phyloP scores from a whole-genome alignment of 1,139 yeast species.

The Pichia sp. region DNA sequence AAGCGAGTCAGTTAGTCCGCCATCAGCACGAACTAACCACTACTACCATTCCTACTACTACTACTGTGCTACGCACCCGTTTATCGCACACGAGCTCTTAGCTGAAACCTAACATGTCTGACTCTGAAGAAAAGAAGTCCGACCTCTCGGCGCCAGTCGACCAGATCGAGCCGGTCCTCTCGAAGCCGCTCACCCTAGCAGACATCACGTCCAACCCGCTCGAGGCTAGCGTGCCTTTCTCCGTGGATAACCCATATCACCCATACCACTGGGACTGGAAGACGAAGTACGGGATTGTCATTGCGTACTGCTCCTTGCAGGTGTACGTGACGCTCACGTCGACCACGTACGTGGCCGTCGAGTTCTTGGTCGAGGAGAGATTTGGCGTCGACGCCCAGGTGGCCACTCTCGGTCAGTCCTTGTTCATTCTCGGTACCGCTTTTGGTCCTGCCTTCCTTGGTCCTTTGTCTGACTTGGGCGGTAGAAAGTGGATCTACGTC shows the following conservation, averaged over 20 bases:
- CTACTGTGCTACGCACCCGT: too few relatives aligned
- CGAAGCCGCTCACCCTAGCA: conserved; percentile 24
- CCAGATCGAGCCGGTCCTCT: conserved; percentile 14
- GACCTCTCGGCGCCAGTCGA: background rate
- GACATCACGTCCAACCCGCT: conserved; percentile 27
- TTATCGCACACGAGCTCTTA: background rate
- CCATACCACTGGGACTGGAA: conserved; percentile 30
- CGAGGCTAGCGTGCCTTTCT: conserved; percentile 27
- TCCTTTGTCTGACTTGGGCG: conserved; percentile 59
- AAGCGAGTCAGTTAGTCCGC: too few relatives aligned
- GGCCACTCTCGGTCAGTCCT: conserved; percentile 32
- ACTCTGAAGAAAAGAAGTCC: conserved; percentile 16
- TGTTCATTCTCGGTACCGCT: conserved; percentile 38
- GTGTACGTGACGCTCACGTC: conserved; percentile 31
- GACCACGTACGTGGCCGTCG: conserved; percentile 31
- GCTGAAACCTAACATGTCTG: conserved; percentile 11
- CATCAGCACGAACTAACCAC: background rate
- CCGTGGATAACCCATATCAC: conserved; percentile 29
- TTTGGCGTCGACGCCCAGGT: conserved; percentile 29
- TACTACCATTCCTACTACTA: background rate
- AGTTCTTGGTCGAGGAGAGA: conserved; percentile 26
- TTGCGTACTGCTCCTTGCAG: conserved; percentile 29
- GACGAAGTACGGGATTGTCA: conserved; percentile 25
- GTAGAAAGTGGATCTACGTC: conserved; percentile 68
- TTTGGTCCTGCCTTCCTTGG: conserved; percentile 73